Evolutionary conservation across 1,284 basidiomycete genomes (phyloP).

Genomic region (Ceratobasidium papillatum): DNA sequence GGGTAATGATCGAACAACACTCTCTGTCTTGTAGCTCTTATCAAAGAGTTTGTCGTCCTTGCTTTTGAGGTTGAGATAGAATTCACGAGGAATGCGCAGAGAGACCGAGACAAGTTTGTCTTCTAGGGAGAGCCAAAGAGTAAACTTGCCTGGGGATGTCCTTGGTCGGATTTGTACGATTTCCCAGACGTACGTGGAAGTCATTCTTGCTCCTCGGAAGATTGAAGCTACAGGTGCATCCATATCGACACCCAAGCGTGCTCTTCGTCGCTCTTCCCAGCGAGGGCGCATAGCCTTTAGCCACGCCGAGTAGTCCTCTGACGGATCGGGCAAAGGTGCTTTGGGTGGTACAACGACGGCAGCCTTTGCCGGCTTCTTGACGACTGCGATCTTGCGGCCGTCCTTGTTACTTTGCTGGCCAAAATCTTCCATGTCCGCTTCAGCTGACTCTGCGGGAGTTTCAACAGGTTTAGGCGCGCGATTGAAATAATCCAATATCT

Average conservation of each 20-base stretch:
- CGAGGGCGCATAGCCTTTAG: constrained; percentile 79
- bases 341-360: constrained; percentile 47
- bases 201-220: constrained; percentile 76
- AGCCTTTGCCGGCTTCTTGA: constrained; percentile 59
- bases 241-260: constrained; percentile 55
- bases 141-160: constrained; percentile 82
- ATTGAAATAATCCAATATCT: constrained; percentile 94
- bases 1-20: constrained; percentile 82
- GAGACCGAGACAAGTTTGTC: constrained; percentile 81
- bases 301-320: constrained; percentile 79
- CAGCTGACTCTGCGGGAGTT: constrained; percentile 49
- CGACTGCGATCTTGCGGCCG: constrained; percentile 58
- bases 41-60: constrained; percentile 72
- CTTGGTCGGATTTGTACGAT: constrained; percentile 89
- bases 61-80: constrained; percentile 90
- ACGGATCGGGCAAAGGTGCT: constrained; percentile 64
- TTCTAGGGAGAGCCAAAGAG: constrained; percentile 89
- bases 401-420: constrained; percentile 51
- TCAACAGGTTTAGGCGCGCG: constrained; percentile 42
- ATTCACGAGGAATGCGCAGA: constrained; percentile 87
- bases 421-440: constrained; percentile 74
- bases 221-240: constrained; percentile 71
- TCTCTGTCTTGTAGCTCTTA: constrained; percentile 75
- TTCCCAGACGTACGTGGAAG: constrained; percentile 86
- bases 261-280: constrained; percentile 75